Evolutionary conservation across 176 grass and related monocot species (phyloP), one percentile per base, ranked within the genome.

Genomic region (Oryza brachyantha): DNA sequence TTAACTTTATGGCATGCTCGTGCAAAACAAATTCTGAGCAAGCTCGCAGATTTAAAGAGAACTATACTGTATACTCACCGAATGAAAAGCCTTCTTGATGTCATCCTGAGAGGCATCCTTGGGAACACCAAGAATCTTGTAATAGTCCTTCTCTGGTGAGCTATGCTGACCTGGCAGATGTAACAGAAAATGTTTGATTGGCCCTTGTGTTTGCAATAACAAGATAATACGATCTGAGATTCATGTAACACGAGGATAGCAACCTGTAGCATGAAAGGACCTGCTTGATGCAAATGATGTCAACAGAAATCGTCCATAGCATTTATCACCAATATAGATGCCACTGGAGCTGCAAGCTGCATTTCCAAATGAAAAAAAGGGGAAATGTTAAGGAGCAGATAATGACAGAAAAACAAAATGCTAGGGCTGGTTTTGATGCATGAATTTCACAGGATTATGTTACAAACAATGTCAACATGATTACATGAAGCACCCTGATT

Each of bases 51-150:
- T 48, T 26, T 72, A 7, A 43, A 72, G 21, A 61, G 29, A 84
- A 79, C 25, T 74, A 50, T 40, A 42, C 35, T 78, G 72, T 67
- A 88, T 88, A 88, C 94, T 87, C 77, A 97, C 94, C 64, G 82
- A 84, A 80, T 88, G 89, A 92, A 94, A 97, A 84, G 94, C 91
- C 68, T 92, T 94, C 76, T 97, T 97, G 64, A 97, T 92, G 43
- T 97, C 94, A 75, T 94, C 91, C 72, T 86, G 69, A 0, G 85
- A 87, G 68, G 91, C 91, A 88, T 97, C 79, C 78, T 83, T 86
- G 39, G 89, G 58, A 73, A 97, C 83, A 81, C 94, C 91, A 63
- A 97, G 94, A 86, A 90, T 85, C 70, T 90, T 78, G 79, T 97
- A 97, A 69, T 92, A 94, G 75, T 94, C 87, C 66, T 87, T 90